Evolutionary conservation across 164 flowering plant species (phyloP), one percentile per base, ranked within the genome.

Genomic region (Taxillus chinensis): DNA sequence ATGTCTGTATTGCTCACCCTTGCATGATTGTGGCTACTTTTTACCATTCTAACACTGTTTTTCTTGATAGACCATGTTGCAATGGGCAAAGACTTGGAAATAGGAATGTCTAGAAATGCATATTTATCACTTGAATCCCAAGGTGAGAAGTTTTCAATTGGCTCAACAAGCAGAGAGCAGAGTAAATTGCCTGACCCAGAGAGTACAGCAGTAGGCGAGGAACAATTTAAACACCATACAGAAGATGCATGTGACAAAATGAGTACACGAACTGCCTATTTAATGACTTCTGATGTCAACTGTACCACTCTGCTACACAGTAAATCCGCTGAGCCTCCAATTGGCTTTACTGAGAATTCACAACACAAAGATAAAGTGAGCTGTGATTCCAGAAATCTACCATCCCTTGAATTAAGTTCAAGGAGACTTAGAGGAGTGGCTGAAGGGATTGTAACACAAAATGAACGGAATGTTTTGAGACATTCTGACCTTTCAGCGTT

Each of bases 401-500:
- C 69, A 61, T 68, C 71, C 8, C 59, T 74, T 42, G 81, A 74
- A 50, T 69, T 73, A 12, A 73, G 70, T 57, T 62, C 80, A 67
- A 74, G 74, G 62, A 68, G 73, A 64, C 68, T 64, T 45, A 63
- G 74, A 64, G 79, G 63, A 40, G 67, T 45, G 16, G 62, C 52
- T 51, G 80, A 69, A 64, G 73, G 72, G 42, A 67, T 55, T 38
- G 59, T 60, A 52, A 17, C 60, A 48, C 67, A 69, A 49, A 81
- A 71, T 61, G 79, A 73, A 7, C 71, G 63, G 61, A 72, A 66
- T 68, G 75, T 78, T 62, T 67, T 87, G 74, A 79, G 87, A 67
- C 92, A 73, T 73, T 90, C 97, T 39, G 83, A 80, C 62, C 68
- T 69, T 50, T 90, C 95, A 55, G 92, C 97, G 62, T 76, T 76